Conservation (phyloP, 768 basidiomycete species). For the Lactarius sanguifluus region DNA sequence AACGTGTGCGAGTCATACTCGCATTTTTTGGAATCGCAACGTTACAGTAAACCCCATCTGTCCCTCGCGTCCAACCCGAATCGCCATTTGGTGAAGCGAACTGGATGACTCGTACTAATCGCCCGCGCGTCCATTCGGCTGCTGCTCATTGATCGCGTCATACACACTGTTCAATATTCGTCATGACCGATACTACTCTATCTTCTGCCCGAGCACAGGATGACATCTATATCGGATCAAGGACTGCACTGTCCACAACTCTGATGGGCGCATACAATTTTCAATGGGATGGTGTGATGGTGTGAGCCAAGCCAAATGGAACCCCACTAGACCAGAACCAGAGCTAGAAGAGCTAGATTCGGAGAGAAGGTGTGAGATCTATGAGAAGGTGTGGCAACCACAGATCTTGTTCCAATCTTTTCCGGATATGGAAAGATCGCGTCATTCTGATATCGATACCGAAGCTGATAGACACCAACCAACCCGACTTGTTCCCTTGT, state of each 20-base stretch:
- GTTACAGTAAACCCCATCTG: not conserved
- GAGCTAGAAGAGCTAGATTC: not conserved
- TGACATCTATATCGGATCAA: not conserved
- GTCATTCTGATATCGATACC: not conserved
- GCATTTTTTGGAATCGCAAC: not conserved
- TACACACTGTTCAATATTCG: not conserved
- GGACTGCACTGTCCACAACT: not conserved
- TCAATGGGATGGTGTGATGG: not conserved
- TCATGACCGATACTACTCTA: not conserved
- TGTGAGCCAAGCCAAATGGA: not conserved
- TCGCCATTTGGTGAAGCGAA: not conserved
- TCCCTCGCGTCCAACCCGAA: constrained; percentile 9
- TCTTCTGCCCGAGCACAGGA: not conserved
- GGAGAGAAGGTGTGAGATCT: not conserved
- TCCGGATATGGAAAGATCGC: constrained; percentile 6
- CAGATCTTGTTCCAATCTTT: not conserved
- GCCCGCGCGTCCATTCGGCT: constrained; percentile 8
- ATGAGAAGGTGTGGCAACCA: not conserved
- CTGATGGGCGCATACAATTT: not conserved
- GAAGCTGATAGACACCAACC: too few species aligned
- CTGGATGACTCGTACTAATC: constrained; percentile 5
- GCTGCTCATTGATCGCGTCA: not conserved
- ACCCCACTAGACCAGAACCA: not conserved
- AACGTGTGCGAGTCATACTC: not conserved
- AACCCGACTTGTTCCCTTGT: not conserved